These are phyloP conservation scores for Naematelia encephala DNA, from an alignment of 768 basidiomycete species.

Conservation along the genomic window DNA sequence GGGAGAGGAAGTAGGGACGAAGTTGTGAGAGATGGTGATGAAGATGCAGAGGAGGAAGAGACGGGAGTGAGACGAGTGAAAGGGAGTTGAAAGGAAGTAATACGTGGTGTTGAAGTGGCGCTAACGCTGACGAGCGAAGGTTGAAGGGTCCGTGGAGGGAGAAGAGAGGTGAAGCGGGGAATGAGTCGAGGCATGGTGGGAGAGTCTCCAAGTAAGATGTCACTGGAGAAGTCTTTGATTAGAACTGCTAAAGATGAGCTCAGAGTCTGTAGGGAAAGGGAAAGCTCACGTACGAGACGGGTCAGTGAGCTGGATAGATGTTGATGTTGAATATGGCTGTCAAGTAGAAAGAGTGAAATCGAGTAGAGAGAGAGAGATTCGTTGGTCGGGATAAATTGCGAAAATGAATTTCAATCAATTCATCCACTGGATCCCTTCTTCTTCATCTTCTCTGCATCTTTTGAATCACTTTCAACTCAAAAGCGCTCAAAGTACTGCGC, in stretches of 20 bases:
- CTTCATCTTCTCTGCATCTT: not conserved
- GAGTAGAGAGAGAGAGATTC: not conserved
- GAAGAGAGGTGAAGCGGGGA: slow-evolving; percentile 13
- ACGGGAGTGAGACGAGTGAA: slow-evolving; percentile 2
- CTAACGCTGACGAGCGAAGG: not conserved
- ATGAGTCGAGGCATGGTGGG: slow-evolving; percentile 11
- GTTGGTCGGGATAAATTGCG: not conserved
- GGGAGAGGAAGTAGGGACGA: not conserved
- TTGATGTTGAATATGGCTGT: no score
- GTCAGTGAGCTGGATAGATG: no score
- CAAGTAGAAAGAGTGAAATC: no score
- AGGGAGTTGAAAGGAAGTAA: not conserved
- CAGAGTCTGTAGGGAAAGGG: no score
- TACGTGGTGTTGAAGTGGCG: not conserved
- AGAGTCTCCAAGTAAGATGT: no score
- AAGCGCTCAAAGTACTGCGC: no score
- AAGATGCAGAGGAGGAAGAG: not conserved
- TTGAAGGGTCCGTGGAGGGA: not conserved
- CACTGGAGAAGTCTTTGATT: no score
- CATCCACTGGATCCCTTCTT: not conserved
- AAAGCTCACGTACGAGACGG: no score
- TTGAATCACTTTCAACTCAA: not conserved
- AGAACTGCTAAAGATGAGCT: no score
- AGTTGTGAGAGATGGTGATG: not conserved
- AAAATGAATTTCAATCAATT: not conserved